Percentiles rank a stretch among this genome's conserved stretches.
Conservation (phyloP, 2,329 filamentous ascomycete species). For the Hysterium pulicare region DNA sequence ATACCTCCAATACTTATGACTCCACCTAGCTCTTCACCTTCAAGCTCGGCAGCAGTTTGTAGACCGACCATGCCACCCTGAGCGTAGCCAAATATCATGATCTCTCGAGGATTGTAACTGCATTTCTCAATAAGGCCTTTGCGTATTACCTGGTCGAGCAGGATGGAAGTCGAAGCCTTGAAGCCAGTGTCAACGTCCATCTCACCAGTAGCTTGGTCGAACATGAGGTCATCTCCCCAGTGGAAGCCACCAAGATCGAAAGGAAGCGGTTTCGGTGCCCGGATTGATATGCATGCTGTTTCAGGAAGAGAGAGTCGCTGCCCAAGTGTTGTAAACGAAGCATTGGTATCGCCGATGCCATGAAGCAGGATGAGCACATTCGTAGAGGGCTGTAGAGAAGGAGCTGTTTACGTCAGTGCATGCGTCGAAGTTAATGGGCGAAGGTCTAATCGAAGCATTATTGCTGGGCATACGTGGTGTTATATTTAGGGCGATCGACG, state of each 20-base stretch:
- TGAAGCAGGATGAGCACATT: conserved; percentile 80
- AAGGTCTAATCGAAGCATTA: too few species aligned
- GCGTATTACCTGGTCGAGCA: conserved; percentile 44
- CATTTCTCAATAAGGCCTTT: conserved; percentile 48
- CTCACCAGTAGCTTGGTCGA: conserved; percentile 50
- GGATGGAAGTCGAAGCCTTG: conserved; percentile 37
- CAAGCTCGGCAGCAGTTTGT: conserved; percentile 38
- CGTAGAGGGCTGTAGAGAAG: conserved; percentile 58
- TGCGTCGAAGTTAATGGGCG: too few species aligned
- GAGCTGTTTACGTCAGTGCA: conserved; percentile 28
- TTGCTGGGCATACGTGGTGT: conserved; percentile 44
- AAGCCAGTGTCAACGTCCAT: conserved; percentile 57
- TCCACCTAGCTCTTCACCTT: conserved; percentile 50
- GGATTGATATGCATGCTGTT: conserved; percentile 70
- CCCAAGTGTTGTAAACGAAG: conserved; percentile 67
- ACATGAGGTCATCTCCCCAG: conserved; percentile 59
- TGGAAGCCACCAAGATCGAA: conserved; percentile 64
- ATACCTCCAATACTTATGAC: conserved; percentile 62
- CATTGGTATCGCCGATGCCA: conserved; percentile 74
- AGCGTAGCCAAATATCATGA: conserved; percentile 55
- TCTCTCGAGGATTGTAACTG: conserved; percentile 47
- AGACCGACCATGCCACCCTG: conserved; percentile 58
- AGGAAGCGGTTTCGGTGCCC: conserved; percentile 67
- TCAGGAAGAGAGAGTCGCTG: conserved; percentile 69
- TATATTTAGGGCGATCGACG: conserved; percentile 39